phyloP scores from a whole-genome alignment of 2,329 filamentous ascomycete genomes.

The Cryphonectria parasitica region DNA sequence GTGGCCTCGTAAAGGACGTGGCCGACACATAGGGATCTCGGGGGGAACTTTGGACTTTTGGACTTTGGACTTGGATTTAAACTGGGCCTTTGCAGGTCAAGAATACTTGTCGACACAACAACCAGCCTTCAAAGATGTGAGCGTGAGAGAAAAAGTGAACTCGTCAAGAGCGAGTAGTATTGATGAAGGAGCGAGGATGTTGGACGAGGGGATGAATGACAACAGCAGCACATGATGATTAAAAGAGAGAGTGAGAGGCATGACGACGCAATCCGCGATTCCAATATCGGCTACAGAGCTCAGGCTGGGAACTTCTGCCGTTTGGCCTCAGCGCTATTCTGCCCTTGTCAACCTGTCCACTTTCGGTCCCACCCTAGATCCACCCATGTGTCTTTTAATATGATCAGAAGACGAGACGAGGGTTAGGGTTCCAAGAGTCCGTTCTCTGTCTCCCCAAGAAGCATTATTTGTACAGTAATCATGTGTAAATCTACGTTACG shows the following conservation, averaged over 20 bases:
- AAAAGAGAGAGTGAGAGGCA: neutral
- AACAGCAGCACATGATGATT: neutral
- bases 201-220: neutral
- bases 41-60: neutral
- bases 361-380: constrained; percentile 15
- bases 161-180: neutral
- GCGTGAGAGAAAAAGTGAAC: no score
- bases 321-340: neutral
- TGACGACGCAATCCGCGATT: constrained; percentile 1
- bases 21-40: constrained; percentile 17
- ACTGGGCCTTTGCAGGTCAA: constrained; percentile 2
- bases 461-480: no score
- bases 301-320: neutral
- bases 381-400: neutral
- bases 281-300: constrained; percentile 16
- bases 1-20: constrained; percentile 18
- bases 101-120: neutral
- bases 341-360: constrained; percentile 10
- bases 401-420: neutral
- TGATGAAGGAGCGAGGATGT: neutral
- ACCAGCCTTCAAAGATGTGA: neutral
- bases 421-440: constrained; percentile 13
- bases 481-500: no score
- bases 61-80: neutral
- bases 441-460: no score